Conservation (phyloP, 257 asterid genomes). For the Gentiana macrophylla region DNA sequence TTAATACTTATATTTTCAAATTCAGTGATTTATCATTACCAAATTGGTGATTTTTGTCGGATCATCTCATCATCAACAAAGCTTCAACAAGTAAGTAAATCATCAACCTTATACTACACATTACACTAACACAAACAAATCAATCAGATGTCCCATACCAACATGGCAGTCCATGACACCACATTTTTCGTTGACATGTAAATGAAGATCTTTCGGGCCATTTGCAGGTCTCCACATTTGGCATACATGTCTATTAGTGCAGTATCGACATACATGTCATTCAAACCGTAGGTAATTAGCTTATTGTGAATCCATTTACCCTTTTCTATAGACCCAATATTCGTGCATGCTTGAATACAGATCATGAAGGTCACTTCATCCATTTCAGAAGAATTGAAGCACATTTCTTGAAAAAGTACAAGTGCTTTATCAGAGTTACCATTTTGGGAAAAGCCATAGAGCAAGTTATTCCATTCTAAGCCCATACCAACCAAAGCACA, state of each 20-base stretch:
- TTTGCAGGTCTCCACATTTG: constrained; percentile 62
- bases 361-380: constrained; percentile 71
- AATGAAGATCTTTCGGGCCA: constrained; percentile 54
- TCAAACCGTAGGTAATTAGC: constrained; percentile 39
- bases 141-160: constrained; percentile 10
- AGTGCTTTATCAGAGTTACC: constrained; percentile 55
- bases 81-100: too few relatives aligned
- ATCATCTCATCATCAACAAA: too few relatives aligned
- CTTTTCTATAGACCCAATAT: constrained; percentile 46
- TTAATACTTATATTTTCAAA: too few relatives aligned
- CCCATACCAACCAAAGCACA: too few relatives aligned
- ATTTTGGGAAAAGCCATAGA: constrained; percentile 65
- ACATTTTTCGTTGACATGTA: constrained; percentile 37
- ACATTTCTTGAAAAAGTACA: constrained; percentile 47
- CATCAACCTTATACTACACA: too few relatives aligned
- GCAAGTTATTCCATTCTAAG: constrained; percentile 71
- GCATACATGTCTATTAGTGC: constrained; percentile 73
- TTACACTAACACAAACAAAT: too few relatives aligned
- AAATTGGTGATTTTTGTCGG: too few relatives aligned
- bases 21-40: too few relatives aligned
- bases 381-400: constrained; percentile 28
- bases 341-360: constrained; percentile 72
- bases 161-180: constrained; percentile 81
- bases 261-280: constrained; percentile 51
- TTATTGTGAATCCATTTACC: constrained; percentile 87